Percentiles rank a stretch among this genome's conserved stretches.
These are phyloP conservation scores for Davidsoniella virescens DNA, from an alignment of 2,329 filamentous ascomycete genomes.

Conservation along the genomic window DNA sequence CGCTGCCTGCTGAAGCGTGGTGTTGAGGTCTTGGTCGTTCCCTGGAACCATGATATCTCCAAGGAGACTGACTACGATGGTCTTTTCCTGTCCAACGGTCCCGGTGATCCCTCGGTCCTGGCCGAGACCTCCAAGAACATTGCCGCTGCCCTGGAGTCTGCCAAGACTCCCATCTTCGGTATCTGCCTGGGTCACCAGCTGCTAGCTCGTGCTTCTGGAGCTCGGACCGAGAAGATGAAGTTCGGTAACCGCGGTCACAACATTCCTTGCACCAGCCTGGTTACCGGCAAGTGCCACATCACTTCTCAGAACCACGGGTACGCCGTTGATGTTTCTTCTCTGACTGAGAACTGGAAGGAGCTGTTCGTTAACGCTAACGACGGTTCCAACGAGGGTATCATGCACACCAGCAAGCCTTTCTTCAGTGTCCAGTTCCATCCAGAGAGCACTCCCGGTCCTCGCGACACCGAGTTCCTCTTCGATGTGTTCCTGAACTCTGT, in stretches of 20 bases:
- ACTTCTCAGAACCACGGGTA: constrained; percentile 98
- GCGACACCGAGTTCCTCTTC: constrained; percentile 92
- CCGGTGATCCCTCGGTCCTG: constrained; percentile 83
- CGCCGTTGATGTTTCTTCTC: constrained; percentile 65
- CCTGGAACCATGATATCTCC: constrained; percentile 89
- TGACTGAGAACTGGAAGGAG: constrained; percentile 73
- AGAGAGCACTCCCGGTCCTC: constrained; percentile 86
- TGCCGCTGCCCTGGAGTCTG: constrained; percentile 56
- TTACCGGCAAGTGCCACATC: constrained; percentile 95
- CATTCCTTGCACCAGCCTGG: constrained; percentile 90
- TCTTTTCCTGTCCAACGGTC: constrained; percentile 94
- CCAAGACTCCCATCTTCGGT: constrained; percentile 77
- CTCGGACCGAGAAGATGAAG: constrained; percentile 88
- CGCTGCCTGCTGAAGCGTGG: constrained; percentile 82
- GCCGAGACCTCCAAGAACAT: constrained; percentile 67
- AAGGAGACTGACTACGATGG: constrained; percentile 75
- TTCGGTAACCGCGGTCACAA: constrained; percentile 98
- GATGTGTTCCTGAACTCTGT: constrained; percentile 91
- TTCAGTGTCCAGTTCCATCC: constrained; percentile 99
- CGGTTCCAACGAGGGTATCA: constrained; percentile 93
- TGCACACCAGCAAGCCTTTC: constrained; percentile 69
- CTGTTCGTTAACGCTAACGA: constrained; percentile 98
- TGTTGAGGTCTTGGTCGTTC: constrained; percentile 84
- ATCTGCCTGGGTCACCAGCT: constrained; percentile 94
- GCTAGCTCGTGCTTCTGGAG: constrained; percentile 73